Conservation (phyloP, 75 land plant species). For the Isoetes taiwanensis region DNA sequence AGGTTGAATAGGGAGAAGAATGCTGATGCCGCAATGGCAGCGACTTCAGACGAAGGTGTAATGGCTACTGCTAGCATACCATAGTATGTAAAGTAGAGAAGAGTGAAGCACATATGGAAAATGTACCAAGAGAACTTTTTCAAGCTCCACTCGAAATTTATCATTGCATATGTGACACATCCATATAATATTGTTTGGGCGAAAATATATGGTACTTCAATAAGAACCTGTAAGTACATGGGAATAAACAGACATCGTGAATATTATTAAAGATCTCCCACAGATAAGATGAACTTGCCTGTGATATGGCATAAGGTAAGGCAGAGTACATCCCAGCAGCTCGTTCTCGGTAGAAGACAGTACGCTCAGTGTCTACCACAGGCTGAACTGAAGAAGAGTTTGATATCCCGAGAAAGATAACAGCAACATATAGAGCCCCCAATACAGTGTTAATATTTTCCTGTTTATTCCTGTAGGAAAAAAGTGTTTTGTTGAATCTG, state of each 20-base stretch:
- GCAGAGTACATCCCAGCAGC: conserved; percentile 86
- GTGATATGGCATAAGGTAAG: conserved; percentile 70
- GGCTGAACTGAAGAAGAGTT: conserved; percentile 59
- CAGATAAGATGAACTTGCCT: conserved; percentile 15
- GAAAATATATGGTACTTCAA: conserved; percentile 51
- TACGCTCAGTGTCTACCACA: conserved; percentile 57
- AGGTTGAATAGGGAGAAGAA: conserved; percentile 33
- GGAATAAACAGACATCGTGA: not conserved
- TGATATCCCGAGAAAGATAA: conserved; percentile 55
- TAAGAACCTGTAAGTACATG: conserved; percentile 29
- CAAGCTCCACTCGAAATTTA: conserved; percentile 34
- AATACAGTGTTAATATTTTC: conserved; percentile 54
- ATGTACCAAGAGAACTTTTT: conserved; percentile 52
- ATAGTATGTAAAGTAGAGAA: conserved; percentile 52
- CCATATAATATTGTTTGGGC: conserved; percentile 42
- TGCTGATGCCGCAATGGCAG: conserved; percentile 26
- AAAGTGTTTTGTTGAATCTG: not conserved
- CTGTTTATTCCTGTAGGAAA: conserved; percentile 14
- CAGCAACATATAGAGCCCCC: conserved; percentile 72
- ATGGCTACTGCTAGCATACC: conserved; percentile 51
- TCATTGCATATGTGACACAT: conserved; percentile 51
- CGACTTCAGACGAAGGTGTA: conserved; percentile 36
- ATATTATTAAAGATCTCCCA: not conserved
- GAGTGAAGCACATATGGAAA: conserved; percentile 43
- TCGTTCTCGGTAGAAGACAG: conserved; percentile 73